phyloP scores from a whole-genome alignment of 345 rosid species.

The thale cress (Arabidopsis thaliana) region DNA sequence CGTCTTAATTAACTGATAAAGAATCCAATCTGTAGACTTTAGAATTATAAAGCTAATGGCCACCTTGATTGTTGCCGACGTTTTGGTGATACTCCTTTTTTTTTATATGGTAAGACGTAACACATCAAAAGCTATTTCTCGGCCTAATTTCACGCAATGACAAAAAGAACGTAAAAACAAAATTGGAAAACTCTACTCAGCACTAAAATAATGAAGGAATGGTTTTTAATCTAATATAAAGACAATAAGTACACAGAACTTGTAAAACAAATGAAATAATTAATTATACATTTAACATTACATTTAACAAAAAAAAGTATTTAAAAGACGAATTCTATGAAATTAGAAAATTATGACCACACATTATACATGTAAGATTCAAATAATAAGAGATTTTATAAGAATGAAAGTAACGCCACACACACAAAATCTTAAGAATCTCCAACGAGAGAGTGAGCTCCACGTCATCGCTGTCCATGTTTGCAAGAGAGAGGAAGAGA shows the following conservation, averaged over 20 bases:
- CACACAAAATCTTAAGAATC: constrained; percentile 13
- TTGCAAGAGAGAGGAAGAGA: constrained; percentile 39
- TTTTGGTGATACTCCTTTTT: constrained; percentile 1
- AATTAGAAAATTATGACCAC: constrained; percentile 7
- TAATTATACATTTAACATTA: constrained; percentile 9
- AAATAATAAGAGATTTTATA: background rate
- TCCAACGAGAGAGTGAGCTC: background rate
- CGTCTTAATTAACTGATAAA: too few relatives aligned
- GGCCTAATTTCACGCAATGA: background rate
- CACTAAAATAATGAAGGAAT: background rate
- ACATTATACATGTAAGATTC: constrained; percentile 10
- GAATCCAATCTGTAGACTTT: too few relatives aligned
- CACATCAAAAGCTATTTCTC: constrained; percentile 22
- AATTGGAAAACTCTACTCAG: constrained; percentile 13
- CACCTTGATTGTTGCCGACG: constrained; percentile 30
- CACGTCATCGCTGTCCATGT: constrained; percentile 35
- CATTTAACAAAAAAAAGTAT: background rate
- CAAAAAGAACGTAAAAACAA: background rate
- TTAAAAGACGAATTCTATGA: background rate
- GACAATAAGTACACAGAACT: too few relatives aligned
- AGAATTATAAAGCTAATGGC: background rate
- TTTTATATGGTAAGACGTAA: background rate
- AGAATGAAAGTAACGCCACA: background rate
- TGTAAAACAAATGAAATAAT: constrained; percentile 28
- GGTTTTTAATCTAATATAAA: background rate